phyloP scores from a whole-genome alignment of 2,329 filamentous ascomycete genomes.

The Didymosphaeria variabile region DNA sequence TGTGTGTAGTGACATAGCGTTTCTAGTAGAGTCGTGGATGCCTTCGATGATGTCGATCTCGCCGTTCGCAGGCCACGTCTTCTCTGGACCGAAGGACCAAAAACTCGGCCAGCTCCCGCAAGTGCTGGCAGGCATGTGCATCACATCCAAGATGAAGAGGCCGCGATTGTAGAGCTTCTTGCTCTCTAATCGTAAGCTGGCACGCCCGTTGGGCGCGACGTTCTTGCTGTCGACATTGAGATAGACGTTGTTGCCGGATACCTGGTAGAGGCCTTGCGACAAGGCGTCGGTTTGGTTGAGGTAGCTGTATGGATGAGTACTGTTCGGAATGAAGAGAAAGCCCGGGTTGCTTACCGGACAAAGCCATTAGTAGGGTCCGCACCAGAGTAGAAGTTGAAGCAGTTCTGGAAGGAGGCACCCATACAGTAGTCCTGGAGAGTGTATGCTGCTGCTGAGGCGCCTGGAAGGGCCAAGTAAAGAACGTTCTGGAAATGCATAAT shows the following conservation, averaged over 20 bases:
- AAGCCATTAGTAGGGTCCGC: slow-evolving; percentile 52
- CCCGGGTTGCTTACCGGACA: slow-evolving; percentile 17
- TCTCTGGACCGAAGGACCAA: slow-evolving; percentile 47
- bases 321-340: not conserved
- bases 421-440: slow-evolving; percentile 23
- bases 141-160: slow-evolving; percentile 55
- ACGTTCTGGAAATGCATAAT: slow-evolving; percentile 6
- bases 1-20: slow-evolving; percentile 32
- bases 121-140: slow-evolving; percentile 55
- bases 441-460: slow-evolving; percentile 13
- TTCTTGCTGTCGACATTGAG: slow-evolving; percentile 56
- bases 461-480: not conserved
- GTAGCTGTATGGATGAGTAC: slow-evolving; percentile 36
- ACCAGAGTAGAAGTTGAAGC: slow-evolving; percentile 43
- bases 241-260: slow-evolving; percentile 36
- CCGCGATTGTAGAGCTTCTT: slow-evolving; percentile 55
- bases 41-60: slow-evolving; percentile 53
- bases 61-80: slow-evolving; percentile 34
- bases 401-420: slow-evolving; percentile 24
- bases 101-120: slow-evolving; percentile 56
- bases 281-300: slow-evolving; percentile 50
- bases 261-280: slow-evolving; percentile 41
- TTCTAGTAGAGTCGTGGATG: slow-evolving; percentile 31
- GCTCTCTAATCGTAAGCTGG: slow-evolving; percentile 55
- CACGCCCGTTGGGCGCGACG: slow-evolving; percentile 42